These are phyloP conservation scores for Diaporthe ampelina DNA, from an alignment of 2,329 filamentous ascomycete genomes.

Conservation along the genomic window DNA sequence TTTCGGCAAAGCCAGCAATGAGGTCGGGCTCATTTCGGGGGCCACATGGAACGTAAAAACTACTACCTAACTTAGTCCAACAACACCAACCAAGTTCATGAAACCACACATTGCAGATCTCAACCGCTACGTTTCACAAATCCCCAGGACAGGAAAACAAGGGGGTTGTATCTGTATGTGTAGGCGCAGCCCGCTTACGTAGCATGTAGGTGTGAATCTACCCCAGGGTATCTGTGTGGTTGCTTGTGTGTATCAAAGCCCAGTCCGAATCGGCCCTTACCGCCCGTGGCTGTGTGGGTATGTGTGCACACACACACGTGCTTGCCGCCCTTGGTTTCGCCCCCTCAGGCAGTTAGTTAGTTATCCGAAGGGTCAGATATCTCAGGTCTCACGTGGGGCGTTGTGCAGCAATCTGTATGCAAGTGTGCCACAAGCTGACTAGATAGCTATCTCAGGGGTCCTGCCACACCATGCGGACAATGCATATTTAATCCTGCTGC, in stretches of 20 bases:
- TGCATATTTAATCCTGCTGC: constrained; percentile 32
- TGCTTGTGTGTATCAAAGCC: background rate
- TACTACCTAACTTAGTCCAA: no score
- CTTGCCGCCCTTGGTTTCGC: background rate
- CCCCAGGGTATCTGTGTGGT: no score
- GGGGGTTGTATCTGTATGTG: background rate
- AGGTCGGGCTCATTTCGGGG: background rate
- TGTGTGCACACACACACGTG: no score
- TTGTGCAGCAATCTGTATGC: background rate
- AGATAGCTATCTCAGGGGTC: background rate
- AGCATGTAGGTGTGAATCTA: no score
- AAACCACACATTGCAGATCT: constrained; percentile 10
- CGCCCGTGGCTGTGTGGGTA: background rate
- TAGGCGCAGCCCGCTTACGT: no score
- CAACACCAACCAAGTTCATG: background rate
- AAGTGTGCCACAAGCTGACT: background rate
- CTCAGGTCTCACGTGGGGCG: background rate
- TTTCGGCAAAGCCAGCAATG: no score
- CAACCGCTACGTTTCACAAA: constrained; percentile 16
- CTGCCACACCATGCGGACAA: constrained; percentile 1
- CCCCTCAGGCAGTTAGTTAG: background rate
- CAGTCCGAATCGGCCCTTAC: background rate
- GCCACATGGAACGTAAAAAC: background rate
- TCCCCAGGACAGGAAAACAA: background rate
- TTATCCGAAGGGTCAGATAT: no score